A percentile compares a stretch with the other conserved stretches of the same genome.
Conservation (phyloP, 2,329 filamentous ascomycete species). For the Tolypocladium sp. region DNA sequence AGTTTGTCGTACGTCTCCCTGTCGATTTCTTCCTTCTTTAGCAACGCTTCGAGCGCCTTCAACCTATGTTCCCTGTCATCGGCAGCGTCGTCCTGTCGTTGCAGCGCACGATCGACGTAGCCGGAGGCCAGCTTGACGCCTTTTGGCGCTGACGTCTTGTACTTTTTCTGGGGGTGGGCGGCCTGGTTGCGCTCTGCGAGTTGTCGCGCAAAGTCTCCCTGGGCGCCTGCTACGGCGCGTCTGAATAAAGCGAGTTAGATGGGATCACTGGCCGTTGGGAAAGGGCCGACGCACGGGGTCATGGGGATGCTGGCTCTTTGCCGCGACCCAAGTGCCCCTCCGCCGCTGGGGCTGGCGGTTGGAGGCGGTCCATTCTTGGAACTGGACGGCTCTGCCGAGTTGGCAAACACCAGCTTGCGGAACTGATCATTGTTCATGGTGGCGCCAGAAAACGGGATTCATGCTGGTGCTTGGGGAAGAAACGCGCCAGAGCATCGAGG, state of each 20-base stretch:
- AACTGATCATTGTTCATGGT: conserved; percentile 95
- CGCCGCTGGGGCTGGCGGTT: conserved; percentile 16
- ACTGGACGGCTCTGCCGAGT: conserved; percentile 29
- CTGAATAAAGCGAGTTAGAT: conserved; percentile 28
- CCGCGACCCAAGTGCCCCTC: conserved; percentile 61
- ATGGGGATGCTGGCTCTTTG: conserved; percentile 79
- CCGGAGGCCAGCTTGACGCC: conserved; percentile 71
- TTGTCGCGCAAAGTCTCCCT: conserved; percentile 73
- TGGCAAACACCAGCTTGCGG: conserved; percentile 60
- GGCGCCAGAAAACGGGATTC: background rate
- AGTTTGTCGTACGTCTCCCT: conserved; percentile 67
- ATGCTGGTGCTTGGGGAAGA: background rate
- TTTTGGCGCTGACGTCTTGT: conserved; percentile 71
- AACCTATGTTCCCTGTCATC: conserved; percentile 56
- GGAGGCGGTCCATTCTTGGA: conserved; percentile 33
- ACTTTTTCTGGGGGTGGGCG: conserved; percentile 56
- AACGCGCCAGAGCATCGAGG: background rate
- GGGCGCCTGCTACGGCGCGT: conserved; percentile 48
- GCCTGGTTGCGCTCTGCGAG: conserved; percentile 62
- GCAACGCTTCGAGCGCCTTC: conserved; percentile 68
- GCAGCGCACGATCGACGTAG: conserved; percentile 73
- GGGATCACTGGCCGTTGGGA: background rate
- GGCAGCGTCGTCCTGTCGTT: conserved; percentile 44
- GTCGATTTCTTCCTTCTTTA: conserved; percentile 80
- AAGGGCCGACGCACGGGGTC: conserved; percentile 64